Conservation (phyloP, 257 asterid genomes). For the Lycium ferocissimum region DNA sequence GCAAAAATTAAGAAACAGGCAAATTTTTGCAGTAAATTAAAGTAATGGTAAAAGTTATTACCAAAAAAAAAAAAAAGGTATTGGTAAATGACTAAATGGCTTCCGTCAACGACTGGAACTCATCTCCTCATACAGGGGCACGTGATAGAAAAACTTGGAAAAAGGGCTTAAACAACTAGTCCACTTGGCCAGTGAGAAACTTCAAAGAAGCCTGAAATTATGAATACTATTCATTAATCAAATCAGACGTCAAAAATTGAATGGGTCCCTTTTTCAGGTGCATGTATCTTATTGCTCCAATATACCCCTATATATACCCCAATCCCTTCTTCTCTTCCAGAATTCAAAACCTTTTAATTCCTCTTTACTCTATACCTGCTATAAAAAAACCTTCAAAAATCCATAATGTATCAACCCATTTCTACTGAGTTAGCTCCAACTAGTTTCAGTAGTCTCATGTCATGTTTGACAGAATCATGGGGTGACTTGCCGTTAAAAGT, state of each 20-base stretch:
- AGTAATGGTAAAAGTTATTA: neutral
- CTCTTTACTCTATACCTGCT: neutral
- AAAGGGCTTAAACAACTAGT: conserved; percentile 47
- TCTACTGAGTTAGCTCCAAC: conserved; percentile 43
- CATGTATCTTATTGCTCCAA: conserved; percentile 45
- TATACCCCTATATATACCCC: conserved; percentile 46
- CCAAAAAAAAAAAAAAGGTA: too few relatives aligned
- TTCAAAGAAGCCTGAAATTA: conserved; percentile 48
- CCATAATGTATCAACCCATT: conserved; percentile 48
- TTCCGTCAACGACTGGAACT: too few relatives aligned
- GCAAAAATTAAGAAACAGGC: neutral
- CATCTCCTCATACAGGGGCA: conserved; percentile 30
- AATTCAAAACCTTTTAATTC: conserved; percentile 32
- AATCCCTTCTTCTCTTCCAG: neutral
- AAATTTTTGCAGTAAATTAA: neutral
- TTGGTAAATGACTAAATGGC: too few relatives aligned
- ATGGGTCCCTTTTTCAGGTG: conserved; percentile 34
- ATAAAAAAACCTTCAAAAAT: neutral
- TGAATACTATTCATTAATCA: neutral
- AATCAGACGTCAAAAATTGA: neutral
- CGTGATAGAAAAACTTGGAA: conserved; percentile 44
- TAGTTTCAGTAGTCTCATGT: conserved; percentile 51
- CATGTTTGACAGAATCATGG: conserved; percentile 79
- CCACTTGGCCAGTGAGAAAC: conserved; percentile 55
- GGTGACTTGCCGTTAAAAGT: conserved; percentile 87